These are phyloP conservation scores for Noccaea caerulescens DNA, from an alignment of 345 rosid species.

Conservation along the genomic window DNA sequence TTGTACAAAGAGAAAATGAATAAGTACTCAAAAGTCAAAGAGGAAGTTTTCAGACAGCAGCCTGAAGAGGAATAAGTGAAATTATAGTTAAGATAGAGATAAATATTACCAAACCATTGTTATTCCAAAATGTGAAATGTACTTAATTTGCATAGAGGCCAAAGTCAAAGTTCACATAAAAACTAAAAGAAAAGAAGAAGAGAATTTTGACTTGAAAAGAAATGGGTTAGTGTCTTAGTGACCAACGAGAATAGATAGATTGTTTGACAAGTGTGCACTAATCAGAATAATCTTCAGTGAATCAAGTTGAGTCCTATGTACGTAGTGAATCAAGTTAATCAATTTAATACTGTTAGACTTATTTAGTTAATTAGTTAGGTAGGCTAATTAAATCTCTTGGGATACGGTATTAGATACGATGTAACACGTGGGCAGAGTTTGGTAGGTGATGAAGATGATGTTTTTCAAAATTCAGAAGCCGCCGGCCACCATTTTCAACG, in stretches of 20 bases:
- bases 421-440: conserved; percentile 48
- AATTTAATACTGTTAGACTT: conserved; percentile 16
- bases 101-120: conserved; percentile 22
- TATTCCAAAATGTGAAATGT: conserved; percentile 30
- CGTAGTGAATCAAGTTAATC: conserved; percentile 29
- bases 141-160: conserved; percentile 20
- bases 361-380: conserved; percentile 26
- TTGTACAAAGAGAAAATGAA: conserved; percentile 19
- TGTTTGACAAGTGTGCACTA: conserved; percentile 14
- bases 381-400: conserved; percentile 39
- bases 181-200: conserved; percentile 8
- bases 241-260: conserved; percentile 18
- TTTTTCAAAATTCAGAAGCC: conserved; percentile 30
- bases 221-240: conserved; percentile 22
- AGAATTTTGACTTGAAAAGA: conserved; percentile 33
- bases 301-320: conserved; percentile 41
- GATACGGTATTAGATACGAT: conserved; percentile 34
- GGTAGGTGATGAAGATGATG: conserved; percentile 40
- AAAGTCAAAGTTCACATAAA: conserved; percentile 41
- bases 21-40: conserved; percentile 34
- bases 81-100: conserved; percentile 17
- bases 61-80: conserved; percentile 20
- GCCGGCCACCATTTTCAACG: conserved; percentile 56
- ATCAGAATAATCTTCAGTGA: conserved; percentile 25
- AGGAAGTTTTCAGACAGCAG: conserved; percentile 19